A percentile compares a stretch with the other conserved stretches of the same genome.
These are phyloP conservation scores for Xylaria sp. DNA, from an alignment of 2,329 filamentous ascomycete species.

Conservation along the genomic window DNA sequence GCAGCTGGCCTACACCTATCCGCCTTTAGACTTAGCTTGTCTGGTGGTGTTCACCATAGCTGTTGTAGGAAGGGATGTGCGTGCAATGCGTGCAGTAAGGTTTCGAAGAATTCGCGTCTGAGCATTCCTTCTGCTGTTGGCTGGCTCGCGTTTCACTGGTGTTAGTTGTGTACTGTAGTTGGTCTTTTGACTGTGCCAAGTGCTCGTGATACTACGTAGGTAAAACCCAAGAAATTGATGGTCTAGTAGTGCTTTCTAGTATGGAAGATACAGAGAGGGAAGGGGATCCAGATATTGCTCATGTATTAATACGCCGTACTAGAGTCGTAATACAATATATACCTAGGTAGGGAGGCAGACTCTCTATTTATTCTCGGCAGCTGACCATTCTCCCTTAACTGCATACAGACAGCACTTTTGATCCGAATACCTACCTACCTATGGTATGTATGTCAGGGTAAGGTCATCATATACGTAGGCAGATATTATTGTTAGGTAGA, in stretches of 20 bases:
- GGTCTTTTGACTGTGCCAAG: background rate
- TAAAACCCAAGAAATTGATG: constrained; percentile 1
- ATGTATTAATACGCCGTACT: background rate
- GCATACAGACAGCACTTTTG: background rate
- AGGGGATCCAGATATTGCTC: constrained; percentile 5
- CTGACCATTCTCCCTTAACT: background rate
- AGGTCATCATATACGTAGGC: background rate
- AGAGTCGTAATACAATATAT: constrained; percentile 23
- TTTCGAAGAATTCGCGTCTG: background rate
- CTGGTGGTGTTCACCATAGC: background rate
- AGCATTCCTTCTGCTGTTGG: background rate
- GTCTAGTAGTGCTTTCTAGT: background rate
- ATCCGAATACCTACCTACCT: background rate
- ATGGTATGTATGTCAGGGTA: too few relatives aligned
- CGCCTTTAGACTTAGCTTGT: background rate
- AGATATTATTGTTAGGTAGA: background rate
- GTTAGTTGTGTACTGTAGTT: background rate
- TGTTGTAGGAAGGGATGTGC: background rate
- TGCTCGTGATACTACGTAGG: constrained; percentile 1
- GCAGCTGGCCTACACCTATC: background rate
- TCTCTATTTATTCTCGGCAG: constrained; percentile 23
- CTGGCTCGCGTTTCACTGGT: background rate
- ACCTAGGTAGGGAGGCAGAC: too few relatives aligned
- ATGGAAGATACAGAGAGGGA: background rate
- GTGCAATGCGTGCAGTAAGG: background rate